These are phyloP conservation scores for Backusella psychrophila DNA, from an alignment of 192 early-diverging fungal species.

Conservation along the genomic window DNA sequence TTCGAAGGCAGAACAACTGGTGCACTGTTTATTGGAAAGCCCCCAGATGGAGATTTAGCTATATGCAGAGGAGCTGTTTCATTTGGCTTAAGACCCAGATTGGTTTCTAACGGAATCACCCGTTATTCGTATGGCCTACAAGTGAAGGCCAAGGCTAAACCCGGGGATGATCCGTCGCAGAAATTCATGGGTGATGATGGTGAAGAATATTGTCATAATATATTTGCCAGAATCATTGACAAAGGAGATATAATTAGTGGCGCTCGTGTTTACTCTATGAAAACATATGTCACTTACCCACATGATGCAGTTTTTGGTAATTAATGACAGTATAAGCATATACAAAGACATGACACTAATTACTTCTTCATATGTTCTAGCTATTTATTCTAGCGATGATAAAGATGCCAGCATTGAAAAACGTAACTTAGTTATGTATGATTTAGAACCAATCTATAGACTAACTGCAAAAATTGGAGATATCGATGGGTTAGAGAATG, in stretches of 20 bases:
- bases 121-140: constrained; percentile 48
- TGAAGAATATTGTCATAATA: not conserved
- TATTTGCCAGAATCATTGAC: not conserved
- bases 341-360: not conserved
- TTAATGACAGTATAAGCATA: not conserved
- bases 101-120: constrained; percentile 44
- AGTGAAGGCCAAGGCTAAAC: constrained; percentile 32
- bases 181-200: not conserved
- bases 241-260: not conserved
- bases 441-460: not conserved
- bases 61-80: constrained; percentile 53
- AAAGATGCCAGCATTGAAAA: not conserved
- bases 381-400: not conserved
- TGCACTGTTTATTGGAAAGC: constrained; percentile 42
- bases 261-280: not conserved
- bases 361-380: not conserved
- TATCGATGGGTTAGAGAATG: not conserved
- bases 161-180: not conserved
- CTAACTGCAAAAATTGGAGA: not conserved
- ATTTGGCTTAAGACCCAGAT: constrained; percentile 43
- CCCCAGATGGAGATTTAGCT: constrained; percentile 44
- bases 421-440: not conserved
- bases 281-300: not conserved
- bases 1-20: constrained; percentile 21
- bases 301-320: not conserved